phyloP scores from a whole-genome alignment of 1,284 basidiomycete species.

The Bondarzewia mesenterica region DNA sequence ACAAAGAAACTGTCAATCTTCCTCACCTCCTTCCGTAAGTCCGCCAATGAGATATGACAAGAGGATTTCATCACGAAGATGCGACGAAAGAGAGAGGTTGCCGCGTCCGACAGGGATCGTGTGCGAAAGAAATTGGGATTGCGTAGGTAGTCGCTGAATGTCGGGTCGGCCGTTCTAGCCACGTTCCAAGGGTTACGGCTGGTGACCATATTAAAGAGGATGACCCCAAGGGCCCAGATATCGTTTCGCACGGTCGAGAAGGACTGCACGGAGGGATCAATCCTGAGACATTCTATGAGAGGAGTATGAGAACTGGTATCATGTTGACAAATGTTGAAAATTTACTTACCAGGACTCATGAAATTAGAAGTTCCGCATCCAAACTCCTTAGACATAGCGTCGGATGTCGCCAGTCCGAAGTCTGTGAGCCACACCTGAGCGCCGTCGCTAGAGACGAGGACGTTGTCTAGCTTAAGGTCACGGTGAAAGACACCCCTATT shows the following conservation, averaged over 20 bases:
- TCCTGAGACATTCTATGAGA: slow-evolving; percentile 20
- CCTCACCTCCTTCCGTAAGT: slow-evolving; percentile 54
- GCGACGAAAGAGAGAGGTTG: slow-evolving; percentile 23
- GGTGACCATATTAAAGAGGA: slow-evolving; percentile 68
- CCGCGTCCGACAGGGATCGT: slow-evolving; percentile 32
- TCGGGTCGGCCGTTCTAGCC: slow-evolving; percentile 66
- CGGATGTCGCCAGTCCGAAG: slow-evolving; percentile 61
- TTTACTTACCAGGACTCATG: slow-evolving; percentile 46
- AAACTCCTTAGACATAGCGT: slow-evolving; percentile 40
- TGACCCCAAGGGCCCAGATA: slow-evolving; percentile 73
- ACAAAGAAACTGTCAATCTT: slow-evolving; percentile 65
- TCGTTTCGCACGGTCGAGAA: slow-evolving; percentile 78
- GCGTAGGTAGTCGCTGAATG: slow-evolving; percentile 14
- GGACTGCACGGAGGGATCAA: slow-evolving; percentile 12
- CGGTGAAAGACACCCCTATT: slow-evolving; percentile 55
- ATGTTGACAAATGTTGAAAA: background rate
- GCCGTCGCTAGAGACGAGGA: slow-evolving; percentile 45
- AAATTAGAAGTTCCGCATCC: slow-evolving; percentile 48
- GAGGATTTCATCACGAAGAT: background rate
- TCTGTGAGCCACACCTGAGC: slow-evolving; percentile 49
- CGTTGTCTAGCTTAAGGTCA: slow-evolving; percentile 72
- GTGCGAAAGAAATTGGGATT: background rate
- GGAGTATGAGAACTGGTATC: background rate
- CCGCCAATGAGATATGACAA: slow-evolving; percentile 40
- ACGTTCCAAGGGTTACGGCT: slow-evolving; percentile 84